Evolutionary conservation across 352 stramenopile genomes (phyloP).

Genomic region (Saprolegnia diclina): DNA sequence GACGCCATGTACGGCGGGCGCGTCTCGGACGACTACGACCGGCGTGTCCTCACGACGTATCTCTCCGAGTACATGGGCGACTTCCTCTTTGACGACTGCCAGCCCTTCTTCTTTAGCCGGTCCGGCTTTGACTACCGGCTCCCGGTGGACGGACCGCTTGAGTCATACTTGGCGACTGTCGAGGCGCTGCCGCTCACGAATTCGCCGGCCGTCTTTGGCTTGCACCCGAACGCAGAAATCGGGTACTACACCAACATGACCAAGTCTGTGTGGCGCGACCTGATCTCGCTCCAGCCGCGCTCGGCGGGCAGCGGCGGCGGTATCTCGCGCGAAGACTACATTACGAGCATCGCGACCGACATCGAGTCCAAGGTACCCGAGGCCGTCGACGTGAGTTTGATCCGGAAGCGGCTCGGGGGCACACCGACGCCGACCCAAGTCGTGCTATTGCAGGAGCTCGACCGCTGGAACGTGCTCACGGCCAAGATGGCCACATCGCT

Average conservation of each 20-base stretch:
- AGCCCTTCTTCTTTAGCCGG: slow-evolving; percentile 91
- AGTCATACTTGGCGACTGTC: slow-evolving; percentile 76
- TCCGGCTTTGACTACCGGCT: slow-evolving; percentile 93
- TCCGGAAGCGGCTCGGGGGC: slow-evolving; percentile 66
- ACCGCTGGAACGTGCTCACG: slow-evolving; percentile 91
- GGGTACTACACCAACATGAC: slow-evolving; percentile 94
- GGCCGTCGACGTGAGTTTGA: slow-evolving; percentile 80
- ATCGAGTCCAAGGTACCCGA: slow-evolving; percentile 89
- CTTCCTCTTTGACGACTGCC: slow-evolving; percentile 93
- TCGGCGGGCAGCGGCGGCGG: slow-evolving; percentile 61
- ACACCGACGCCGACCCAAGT: slow-evolving; percentile 87
- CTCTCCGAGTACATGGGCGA: slow-evolving; percentile 95
- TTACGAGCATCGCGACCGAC: slow-evolving; percentile 83
- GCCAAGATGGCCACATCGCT: slow-evolving; percentile 80
- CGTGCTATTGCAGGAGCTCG: slow-evolving; percentile 92
- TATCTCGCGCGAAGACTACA: slow-evolving; percentile 91
- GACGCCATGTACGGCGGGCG: slow-evolving; percentile 96
- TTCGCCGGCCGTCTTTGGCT: slow-evolving; percentile 91
- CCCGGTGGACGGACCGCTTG: slow-evolving; percentile 45
- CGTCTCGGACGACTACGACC: slow-evolving; percentile 95
- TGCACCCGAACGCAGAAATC: slow-evolving; percentile 96
- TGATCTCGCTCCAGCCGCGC: slow-evolving; percentile 90
- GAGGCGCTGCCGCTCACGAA: slow-evolving; percentile 91
- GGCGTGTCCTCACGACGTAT: slow-evolving; percentile 91
- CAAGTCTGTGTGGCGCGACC: slow-evolving; percentile 90